These are phyloP conservation scores for Botrytis hyacinthi DNA, from an alignment of 2,329 filamentous ascomycete species.

Conservation along the genomic window DNA sequence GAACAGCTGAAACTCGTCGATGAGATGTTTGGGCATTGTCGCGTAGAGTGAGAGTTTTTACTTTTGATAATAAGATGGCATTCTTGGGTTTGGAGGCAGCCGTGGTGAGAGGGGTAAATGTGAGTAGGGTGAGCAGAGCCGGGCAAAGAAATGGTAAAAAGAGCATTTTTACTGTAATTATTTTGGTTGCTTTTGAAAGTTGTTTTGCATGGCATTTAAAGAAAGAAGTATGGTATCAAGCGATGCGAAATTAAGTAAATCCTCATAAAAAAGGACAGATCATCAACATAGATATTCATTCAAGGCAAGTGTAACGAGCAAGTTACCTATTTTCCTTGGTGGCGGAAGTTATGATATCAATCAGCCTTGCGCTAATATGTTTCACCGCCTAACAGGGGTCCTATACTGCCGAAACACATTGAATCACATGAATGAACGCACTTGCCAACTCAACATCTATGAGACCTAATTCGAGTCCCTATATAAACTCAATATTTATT, in stretches of 20 bases:
- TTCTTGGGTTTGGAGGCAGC: constrained; percentile 35
- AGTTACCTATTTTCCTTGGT: background rate
- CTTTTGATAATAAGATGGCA: constrained; percentile 61
- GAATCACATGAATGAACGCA: background rate
- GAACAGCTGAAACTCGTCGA: constrained; percentile 72
- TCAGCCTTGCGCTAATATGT: constrained; percentile 8
- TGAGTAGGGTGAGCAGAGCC: constrained; percentile 33
- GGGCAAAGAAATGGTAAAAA: constrained; percentile 30
- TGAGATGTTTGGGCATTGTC: constrained; percentile 65
- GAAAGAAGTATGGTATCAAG: background rate
- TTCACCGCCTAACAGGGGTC: constrained; percentile 9
- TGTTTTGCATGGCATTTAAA: background rate
- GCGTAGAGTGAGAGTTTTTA: constrained; percentile 77
- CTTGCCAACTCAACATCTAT: constrained; percentile 9
- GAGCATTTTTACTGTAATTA: constrained; percentile 28
- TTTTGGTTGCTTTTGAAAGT: background rate
- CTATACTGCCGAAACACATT: constrained; percentile 6
- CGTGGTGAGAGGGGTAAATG: constrained; percentile 22
- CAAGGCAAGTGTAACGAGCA: background rate
- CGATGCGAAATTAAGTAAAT: background rate
- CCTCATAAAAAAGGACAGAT: constrained; percentile 15
- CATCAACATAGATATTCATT: background rate
- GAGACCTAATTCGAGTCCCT: background rate
- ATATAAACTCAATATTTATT: constrained; percentile 3
- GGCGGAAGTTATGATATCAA: constrained; percentile 9